A percentile compares a stretch with the other conserved stretches of the same genome.
Evolutionary conservation across 2,329 filamentous ascomycete genomes (phyloP).

Genomic region (Ceratocystis albifundus): DNA sequence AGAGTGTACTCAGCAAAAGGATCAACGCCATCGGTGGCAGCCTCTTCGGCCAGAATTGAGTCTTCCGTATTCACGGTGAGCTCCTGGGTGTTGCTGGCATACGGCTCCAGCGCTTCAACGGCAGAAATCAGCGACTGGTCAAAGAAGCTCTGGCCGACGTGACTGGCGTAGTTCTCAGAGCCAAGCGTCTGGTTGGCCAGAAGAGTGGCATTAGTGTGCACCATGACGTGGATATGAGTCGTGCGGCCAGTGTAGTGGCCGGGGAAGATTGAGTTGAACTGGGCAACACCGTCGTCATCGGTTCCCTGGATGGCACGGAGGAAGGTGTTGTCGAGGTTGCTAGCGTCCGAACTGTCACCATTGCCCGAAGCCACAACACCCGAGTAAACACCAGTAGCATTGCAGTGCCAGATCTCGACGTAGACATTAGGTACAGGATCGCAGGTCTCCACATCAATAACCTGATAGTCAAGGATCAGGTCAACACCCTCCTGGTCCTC

Average conservation of each 20-base stretch:
- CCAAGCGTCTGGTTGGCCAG: slow-evolving; percentile 41
- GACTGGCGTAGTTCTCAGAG: slow-evolving; percentile 38
- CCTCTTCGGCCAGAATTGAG: slow-evolving; percentile 37
- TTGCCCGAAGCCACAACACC: slow-evolving; percentile 32
- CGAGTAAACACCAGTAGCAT: slow-evolving; percentile 37
- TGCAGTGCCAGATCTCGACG: slow-evolving; percentile 38
- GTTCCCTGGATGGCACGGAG: slow-evolving; percentile 34
- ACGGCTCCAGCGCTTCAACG: slow-evolving; percentile 39
- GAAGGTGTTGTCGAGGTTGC: slow-evolving; percentile 31
- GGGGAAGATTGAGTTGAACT: slow-evolving; percentile 36
- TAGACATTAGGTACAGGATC: slow-evolving; percentile 32
- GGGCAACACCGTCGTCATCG: slow-evolving; percentile 33
- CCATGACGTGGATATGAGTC: slow-evolving; percentile 34
- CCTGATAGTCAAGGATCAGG: slow-evolving; percentile 35
- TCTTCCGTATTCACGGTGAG: slow-evolving; percentile 42
- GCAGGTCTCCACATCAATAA: slow-evolving; percentile 36
- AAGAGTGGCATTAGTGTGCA: slow-evolving; percentile 30
- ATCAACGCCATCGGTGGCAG: slow-evolving; percentile 39
- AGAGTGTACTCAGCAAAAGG: slow-evolving; percentile 48
- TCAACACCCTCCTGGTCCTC: slow-evolving; percentile 35
- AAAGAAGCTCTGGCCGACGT: slow-evolving; percentile 54
- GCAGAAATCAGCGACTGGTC: slow-evolving; percentile 43
- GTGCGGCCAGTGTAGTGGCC: slow-evolving; percentile 35
- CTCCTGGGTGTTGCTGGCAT: slow-evolving; percentile 34
- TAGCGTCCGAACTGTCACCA: slow-evolving; percentile 27